Evolutionary conservation across 73 alveolate genomes (phyloP), one percentile per base, ranked within the genome.

Genomic region (Paramecium pentaurelia): DNA sequence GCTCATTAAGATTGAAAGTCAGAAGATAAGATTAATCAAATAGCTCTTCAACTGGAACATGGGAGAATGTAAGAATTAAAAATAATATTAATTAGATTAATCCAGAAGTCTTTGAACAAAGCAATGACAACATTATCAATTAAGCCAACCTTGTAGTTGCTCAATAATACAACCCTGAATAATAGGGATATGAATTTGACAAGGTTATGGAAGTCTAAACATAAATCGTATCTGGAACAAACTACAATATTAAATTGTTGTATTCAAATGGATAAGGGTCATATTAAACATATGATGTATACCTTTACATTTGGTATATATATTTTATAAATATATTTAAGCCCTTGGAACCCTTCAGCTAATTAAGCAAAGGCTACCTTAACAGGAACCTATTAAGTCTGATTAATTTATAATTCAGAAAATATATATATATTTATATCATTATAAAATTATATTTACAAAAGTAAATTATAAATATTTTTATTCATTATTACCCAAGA

Each of bases 261-360:
- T 64, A 64, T 7, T 6, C 84, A 11, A 64, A 64, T 64, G 84
- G 47, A 12, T 22, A 64, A 64, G 84, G 84, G 1, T 28, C 42
- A 32, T 64, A 28, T 64, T 64, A 64, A 9, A 64, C 84, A 3
- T 64, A 64, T 34, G 47, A 64, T 28, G 84, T 64, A 1, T 28
- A 32, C 47, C 84, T 64, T 6, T 64, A 64, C 84, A 64, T 64
- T 32, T 64, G 84, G 84, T 64, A 64, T 28, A 22, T 2, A 3
- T 10, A 2, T 64, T 12, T 0, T 28, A 64, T 64, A 0, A 28
- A 32, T 27, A 32, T 22, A 22, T 22, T 40, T 10, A 32, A 64
- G 84, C 3, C 84, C 84, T 32, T 64, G 84, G 84, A 64, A 64
- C 28, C 84, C 84, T 0, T 64, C 84, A 64, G 84, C 84, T 3